These are phyloP conservation scores for Podospora pseudocomata DNA, from an alignment of 495 filamentous ascomycete species.

Conservation along the genomic window DNA sequence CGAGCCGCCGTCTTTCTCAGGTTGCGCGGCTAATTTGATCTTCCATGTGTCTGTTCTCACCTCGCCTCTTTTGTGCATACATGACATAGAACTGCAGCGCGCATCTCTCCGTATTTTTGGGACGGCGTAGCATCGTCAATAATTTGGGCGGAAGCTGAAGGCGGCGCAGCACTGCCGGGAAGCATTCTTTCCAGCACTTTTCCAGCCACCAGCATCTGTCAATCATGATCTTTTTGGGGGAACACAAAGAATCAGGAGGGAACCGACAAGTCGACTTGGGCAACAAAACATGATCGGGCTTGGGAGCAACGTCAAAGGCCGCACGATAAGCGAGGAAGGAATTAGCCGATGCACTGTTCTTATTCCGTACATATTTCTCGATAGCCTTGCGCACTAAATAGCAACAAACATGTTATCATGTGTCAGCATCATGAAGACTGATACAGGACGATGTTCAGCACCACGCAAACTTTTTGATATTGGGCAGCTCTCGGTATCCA, in stretches of 20 bases:
- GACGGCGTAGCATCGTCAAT: not conserved
- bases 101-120: conserved; percentile 12
- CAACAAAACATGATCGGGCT: not conserved
- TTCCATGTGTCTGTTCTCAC: not conserved
- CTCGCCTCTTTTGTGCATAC: conserved; percentile 11
- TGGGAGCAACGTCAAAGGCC: not conserved
- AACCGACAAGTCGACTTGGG: not conserved
- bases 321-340: not conserved
- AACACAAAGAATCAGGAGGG: not conserved
- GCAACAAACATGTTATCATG: not conserved
- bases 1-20: not conserved
- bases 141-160: conserved; percentile 12
- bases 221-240: conserved; percentile 5
- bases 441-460: not conserved
- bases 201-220: not conserved
- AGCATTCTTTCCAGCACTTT: not conserved
- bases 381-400: not conserved
- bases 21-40: not conserved
- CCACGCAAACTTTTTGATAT: not conserved
- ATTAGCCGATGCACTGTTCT: not conserved
- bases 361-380: not conserved
- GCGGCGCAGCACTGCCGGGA: conserved; percentile 19
- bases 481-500: not conserved
- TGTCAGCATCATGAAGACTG: not conserved
- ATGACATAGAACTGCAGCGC: conserved; percentile 4